These are phyloP conservation scores for Penicillium egyptiacum DNA, from an alignment of 495 filamentous ascomycete species.

Conservation along the genomic window DNA sequence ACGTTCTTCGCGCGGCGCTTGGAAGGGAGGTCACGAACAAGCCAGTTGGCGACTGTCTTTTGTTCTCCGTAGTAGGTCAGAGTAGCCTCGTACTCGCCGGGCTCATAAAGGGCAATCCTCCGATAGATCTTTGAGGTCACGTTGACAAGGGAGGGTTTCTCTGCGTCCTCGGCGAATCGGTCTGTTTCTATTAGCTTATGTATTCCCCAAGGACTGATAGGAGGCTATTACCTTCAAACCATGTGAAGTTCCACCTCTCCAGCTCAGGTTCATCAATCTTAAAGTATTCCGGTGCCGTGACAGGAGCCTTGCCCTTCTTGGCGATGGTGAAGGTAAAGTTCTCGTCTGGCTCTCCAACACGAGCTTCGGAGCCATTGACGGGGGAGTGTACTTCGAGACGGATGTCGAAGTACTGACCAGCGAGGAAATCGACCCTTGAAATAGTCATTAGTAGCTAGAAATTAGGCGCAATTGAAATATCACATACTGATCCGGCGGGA, in stretches of 20 bases:
- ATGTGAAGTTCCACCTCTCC: constrained; percentile 69
- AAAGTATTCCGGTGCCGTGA: constrained; percentile 58
- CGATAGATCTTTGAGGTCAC: constrained; percentile 71
- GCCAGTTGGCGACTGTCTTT: constrained; percentile 66
- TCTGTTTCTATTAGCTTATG: constrained; percentile 42
- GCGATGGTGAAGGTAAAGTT: constrained; percentile 67
- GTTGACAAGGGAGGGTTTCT: constrained; percentile 63
- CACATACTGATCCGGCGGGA: constrained; percentile 69
- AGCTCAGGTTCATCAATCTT: constrained; percentile 57
- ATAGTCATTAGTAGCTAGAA: not conserved
- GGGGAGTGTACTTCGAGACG: constrained; percentile 75
- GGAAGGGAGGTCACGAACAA: constrained; percentile 62
- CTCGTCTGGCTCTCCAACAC: constrained; percentile 59
- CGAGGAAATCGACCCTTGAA: constrained; percentile 61
- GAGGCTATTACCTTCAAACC: constrained; percentile 57
- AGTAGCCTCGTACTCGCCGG: constrained; percentile 68
- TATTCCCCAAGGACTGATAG: not conserved
- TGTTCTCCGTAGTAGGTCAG: constrained; percentile 64
- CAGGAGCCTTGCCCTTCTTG: constrained; percentile 49
- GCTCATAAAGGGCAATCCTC: constrained; percentile 63
- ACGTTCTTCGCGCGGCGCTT: constrained; percentile 74
- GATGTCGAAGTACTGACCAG: constrained; percentile 74
- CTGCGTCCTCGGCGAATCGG: constrained; percentile 65
- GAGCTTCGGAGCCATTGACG: constrained; percentile 70
- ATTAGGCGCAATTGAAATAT: not conserved